Conservation (phyloP, 2,329 filamentous ascomycete genomes). For the Lachnellula arida region DNA sequence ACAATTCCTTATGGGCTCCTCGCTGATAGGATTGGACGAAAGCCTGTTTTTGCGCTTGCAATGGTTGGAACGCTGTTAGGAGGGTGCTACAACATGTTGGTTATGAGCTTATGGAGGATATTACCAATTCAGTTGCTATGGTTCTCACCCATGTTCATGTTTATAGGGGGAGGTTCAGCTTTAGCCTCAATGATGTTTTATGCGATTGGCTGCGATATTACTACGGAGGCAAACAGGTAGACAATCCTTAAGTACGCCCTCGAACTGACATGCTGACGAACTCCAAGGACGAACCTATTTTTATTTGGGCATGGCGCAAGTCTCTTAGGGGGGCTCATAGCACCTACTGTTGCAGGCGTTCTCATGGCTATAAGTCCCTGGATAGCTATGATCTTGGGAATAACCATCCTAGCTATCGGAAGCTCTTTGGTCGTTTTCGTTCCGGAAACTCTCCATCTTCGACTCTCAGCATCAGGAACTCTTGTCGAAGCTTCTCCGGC, state of each 20-base stretch:
- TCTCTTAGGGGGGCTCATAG: slow-evolving; percentile 34
- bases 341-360: slow-evolving; percentile 34
- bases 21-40: slow-evolving; percentile 31
- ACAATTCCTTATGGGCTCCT: slow-evolving; percentile 37
- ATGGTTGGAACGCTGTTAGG: slow-evolving; percentile 31
- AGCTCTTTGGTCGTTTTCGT: slow-evolving; percentile 24
- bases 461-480: slow-evolving; percentile 6
- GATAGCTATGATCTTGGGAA: slow-evolving; percentile 23
- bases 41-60: slow-evolving; percentile 17
- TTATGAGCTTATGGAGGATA: slow-evolving; percentile 33
- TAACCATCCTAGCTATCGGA: slow-evolving; percentile 14
- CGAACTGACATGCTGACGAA: not conserved
- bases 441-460: slow-evolving; percentile 31
- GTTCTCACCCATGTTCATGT: slow-evolving; percentile 29
- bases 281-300: slow-evolving; percentile 35
- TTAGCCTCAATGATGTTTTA: slow-evolving; percentile 31
- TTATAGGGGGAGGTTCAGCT: slow-evolving; percentile 36
- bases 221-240: slow-evolving; percentile 35
- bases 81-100: slow-evolving; percentile 28
- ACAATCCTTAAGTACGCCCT: not conserved
- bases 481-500: slow-evolving; percentile 6
- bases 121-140: slow-evolving; percentile 34
- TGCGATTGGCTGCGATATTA: slow-evolving; percentile 36
- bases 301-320: slow-evolving; percentile 29
- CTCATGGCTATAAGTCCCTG: slow-evolving; percentile 33